Base-by-base conservation (phyloP, 75 land plant species). In the Picea sitchensis region DNA sequence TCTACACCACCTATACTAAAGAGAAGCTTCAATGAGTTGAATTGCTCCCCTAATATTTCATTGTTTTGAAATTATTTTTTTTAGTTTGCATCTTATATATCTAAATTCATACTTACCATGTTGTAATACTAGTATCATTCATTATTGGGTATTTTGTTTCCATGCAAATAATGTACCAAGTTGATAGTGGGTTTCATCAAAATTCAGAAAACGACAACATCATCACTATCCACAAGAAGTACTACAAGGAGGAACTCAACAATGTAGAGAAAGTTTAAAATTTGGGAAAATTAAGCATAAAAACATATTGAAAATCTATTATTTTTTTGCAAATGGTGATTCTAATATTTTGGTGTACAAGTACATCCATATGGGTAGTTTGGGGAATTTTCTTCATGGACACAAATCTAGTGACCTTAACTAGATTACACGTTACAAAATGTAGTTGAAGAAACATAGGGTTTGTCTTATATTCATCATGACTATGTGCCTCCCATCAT, bases 401-500 rank as follows among this genome's bases (percentile, higher is more conserved):
- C 26, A 26, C 26, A 26, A 26, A 26, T 26, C 26, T 26, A 26
- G 26, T 26, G 26, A 26, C 26, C 26, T 26, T 26, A 26, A 26
- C 26, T 26, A 26, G 26, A 26, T 26, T 26, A 26, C 26, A 0
- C 88, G 96, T 71, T 88, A 85, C 44, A 90, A 85, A 83, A 90
- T 94, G 94, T 92, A 18, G 38, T 91, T 12, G 93, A 90, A 65
- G 91, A 93, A 13, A 93, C 95, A 4, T 90, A 93, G 82, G 95
- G 93, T 62, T 85, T 93, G 15, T 84, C 91, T 5, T 93, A 93
- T 71, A 78, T 94, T 72, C 96, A 94, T 81, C 96, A 94, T 72
- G 96, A 94, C 65, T 92, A 92, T 78, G 87, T 86, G 58, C 96
- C 96, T 77, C 91, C 90, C n/a, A 87, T 94, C 63, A 83, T 92